Conservation (phyloP, 768 basidiomycete genomes). For the Chiua virens region DNA sequence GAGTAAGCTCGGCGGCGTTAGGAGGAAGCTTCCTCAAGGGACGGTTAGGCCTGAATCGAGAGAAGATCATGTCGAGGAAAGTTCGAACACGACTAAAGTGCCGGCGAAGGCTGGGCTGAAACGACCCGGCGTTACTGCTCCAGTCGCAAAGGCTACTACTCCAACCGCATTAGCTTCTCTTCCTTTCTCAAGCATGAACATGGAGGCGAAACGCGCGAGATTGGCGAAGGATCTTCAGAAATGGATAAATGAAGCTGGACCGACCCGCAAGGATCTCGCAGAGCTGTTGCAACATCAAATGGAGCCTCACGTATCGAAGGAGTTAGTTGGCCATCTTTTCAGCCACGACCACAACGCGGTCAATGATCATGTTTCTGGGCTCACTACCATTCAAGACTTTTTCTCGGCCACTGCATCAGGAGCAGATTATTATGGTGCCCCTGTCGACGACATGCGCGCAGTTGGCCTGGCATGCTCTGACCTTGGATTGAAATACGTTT, state of each 20-base stretch:
- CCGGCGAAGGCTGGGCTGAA: slow-evolving; percentile 44
- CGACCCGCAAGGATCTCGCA: slow-evolving; percentile 82
- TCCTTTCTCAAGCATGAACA: slow-evolving; percentile 34
- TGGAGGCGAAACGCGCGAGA: slow-evolving; percentile 57
- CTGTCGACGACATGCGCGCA: slow-evolving; percentile 51
- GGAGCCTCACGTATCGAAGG: slow-evolving; percentile 79
- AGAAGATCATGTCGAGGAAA: slow-evolving; percentile 38
- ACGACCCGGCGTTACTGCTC: slow-evolving; percentile 39
- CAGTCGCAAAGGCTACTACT: slow-evolving; percentile 32
- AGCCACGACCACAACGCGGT: slow-evolving; percentile 96
- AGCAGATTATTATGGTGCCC: slow-evolving; percentile 50
- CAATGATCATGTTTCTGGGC: slow-evolving; percentile 84
- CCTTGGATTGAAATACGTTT: slow-evolving; percentile 89
- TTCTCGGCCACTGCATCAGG: slow-evolving; percentile 58
- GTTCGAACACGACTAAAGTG: slow-evolving; percentile 29
- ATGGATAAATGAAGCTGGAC: slow-evolving; percentile 86
- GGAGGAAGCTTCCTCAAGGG: slow-evolving; percentile 69
- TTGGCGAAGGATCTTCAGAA: slow-evolving; percentile 72
- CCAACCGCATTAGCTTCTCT: slow-evolving; percentile 33
- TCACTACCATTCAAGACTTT: slow-evolving; percentile 73
- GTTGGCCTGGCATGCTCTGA: slow-evolving; percentile 87
- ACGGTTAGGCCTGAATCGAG: slow-evolving; percentile 47
- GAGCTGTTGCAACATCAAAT: slow-evolving; percentile 89
- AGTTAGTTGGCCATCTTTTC: slow-evolving; percentile 76
- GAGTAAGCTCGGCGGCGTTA: slow-evolving; percentile 61